Evolutionary conservation across 768 basidiomycete species (phyloP).

Genomic region (Hirschioporus abietinus): DNA sequence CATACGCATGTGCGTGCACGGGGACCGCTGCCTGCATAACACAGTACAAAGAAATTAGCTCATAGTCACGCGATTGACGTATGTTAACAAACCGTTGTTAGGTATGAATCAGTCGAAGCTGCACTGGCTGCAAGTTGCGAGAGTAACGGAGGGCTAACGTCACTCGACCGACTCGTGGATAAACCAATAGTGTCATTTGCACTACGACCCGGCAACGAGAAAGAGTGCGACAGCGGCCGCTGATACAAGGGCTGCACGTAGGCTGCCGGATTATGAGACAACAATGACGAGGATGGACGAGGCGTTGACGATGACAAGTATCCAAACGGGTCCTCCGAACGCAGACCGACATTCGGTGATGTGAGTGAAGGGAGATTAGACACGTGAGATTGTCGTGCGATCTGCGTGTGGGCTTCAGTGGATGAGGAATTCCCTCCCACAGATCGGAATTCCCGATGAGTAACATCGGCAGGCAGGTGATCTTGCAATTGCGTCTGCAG

Average conservation of each 20-base stretch:
- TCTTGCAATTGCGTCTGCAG: not conserved
- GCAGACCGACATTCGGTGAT: not conserved
- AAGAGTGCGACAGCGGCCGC: not conserved
- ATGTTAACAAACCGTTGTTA: slow-evolving; percentile 6
- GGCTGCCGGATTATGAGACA: not conserved
- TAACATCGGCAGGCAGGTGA: not conserved
- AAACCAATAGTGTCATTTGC: not conserved
- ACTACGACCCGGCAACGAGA: not conserved
- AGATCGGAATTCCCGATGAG: not conserved
- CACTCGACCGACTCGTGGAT: not conserved
- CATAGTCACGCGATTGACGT: not conserved
- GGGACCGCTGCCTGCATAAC: slow-evolving; percentile 38
- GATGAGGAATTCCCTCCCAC: not conserved
- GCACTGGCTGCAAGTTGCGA: not conserved
- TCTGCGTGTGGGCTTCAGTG: not conserved
- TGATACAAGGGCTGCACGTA: not conserved
- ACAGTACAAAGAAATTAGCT: not conserved
- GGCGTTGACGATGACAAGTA: slow-evolving; percentile 13
- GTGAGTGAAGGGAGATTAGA: not conserved
- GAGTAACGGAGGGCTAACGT: not conserved
- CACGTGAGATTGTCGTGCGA: not conserved
- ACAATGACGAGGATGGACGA: not conserved
- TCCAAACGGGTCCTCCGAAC: slow-evolving; percentile 20
- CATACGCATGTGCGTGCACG: slow-evolving; percentile 66
- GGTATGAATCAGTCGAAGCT: not conserved